Percentiles rank a stretch among this genome's conserved stretches.
Conservation (phyloP, 1,284 basidiomycete genomes). For the Moesziomyces antarcticus region DNA sequence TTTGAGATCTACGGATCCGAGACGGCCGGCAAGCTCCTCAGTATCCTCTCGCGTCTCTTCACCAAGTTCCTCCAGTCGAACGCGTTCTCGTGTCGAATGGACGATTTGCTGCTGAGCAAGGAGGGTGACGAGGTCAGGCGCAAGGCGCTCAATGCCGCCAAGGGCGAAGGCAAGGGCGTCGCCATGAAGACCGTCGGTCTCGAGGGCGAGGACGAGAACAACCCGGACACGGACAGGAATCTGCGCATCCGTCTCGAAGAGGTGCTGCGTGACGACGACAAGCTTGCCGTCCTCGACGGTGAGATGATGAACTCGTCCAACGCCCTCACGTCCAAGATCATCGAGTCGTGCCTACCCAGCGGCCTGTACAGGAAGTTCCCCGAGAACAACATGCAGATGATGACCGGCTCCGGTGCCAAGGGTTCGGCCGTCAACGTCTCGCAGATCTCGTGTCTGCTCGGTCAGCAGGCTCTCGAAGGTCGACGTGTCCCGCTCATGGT, state of each 20-base stretch:
- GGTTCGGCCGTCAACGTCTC: conserved; percentile 97
- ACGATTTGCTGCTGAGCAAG: conserved; percentile 89
- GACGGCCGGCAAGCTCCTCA: conserved; percentile 88
- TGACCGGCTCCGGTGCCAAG: conserved; percentile 98
- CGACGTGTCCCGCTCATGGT: conserved; percentile 99
- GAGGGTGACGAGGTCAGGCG: conserved; percentile 81
- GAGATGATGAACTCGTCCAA: conserved; percentile 76
- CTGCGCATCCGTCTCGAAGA: conserved; percentile 78
- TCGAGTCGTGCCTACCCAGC: conserved; percentile 81
- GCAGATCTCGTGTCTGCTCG: conserved; percentile 95
- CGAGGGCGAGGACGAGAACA: conserved; percentile 58
- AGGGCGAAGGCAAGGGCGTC: conserved; percentile 82
- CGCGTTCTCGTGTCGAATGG: conserved; percentile 98
- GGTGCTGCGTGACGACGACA: conserved; percentile 93
- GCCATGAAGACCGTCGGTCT: conserved; percentile 77
- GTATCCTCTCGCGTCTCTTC: conserved; percentile 90
- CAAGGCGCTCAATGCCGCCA: conserved; percentile 77
- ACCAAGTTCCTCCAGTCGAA: conserved; percentile 97
- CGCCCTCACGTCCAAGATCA: conserved; percentile 82
- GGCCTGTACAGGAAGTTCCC: conserved; percentile 82
- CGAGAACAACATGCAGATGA: conserved; percentile 99
- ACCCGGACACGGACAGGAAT: conserved; percentile 70
- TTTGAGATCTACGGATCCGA: conserved; percentile 97
- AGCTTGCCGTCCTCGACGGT: conserved; percentile 95
- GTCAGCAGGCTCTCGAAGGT: conserved; percentile 97